Evolutionary conservation across 306 rosid genomes (phyloP).

Genomic region (Cucurbita argyrosperma): DNA sequence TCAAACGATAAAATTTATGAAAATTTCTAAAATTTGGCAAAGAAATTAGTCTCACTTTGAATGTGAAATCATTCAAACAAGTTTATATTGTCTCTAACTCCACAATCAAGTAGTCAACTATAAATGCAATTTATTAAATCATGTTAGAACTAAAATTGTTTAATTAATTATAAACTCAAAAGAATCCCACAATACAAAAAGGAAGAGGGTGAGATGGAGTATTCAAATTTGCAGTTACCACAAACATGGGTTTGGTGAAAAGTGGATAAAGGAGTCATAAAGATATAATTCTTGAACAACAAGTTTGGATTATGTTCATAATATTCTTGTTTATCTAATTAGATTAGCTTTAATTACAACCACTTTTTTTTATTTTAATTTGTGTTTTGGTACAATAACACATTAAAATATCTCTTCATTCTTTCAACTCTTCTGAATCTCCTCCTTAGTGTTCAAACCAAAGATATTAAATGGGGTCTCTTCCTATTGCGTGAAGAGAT

Average conservation of each 20-base stretch:
- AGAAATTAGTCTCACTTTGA: background rate
- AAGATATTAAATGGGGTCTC: too few species aligned
- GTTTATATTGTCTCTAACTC: background rate
- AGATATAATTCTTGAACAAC: background rate
- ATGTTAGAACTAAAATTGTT: background rate
- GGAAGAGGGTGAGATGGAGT: background rate
- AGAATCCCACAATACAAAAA: background rate
- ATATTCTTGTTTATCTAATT: background rate
- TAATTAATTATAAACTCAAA: background rate
- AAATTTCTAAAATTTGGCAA: too few species aligned
- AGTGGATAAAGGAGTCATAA: background rate
- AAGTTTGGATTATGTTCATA: background rate
- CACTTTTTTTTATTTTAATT: background rate
- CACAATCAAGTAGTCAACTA: background rate
- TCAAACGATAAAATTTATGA: too few species aligned
- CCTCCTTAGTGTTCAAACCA: background rate
- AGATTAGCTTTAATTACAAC: background rate
- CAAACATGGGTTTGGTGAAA: background rate
- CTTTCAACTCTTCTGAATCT: too few species aligned
- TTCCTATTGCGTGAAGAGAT: background rate
- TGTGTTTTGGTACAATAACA: background rate
- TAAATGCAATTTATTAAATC: background rate
- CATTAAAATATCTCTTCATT: background rate
- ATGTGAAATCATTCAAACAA: background rate
- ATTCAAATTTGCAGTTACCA: background rate